Evolutionary conservation across 23 red algal genomes (phyloP), one percentile per base, ranked within the genome.

Genomic region (Agarophyton chilense): DNA sequence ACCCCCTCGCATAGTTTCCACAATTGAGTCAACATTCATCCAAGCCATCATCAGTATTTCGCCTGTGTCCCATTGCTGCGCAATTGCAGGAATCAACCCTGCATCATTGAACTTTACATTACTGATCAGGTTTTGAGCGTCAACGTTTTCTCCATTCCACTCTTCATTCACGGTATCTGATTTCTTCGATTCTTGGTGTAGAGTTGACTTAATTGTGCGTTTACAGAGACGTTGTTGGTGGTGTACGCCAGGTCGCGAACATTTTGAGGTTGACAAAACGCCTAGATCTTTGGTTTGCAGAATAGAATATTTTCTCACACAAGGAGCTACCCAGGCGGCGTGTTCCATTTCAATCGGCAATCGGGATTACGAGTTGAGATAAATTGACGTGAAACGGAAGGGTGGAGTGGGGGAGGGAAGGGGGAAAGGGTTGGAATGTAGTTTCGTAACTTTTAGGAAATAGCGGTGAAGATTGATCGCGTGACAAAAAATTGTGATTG

Each of bases 1-100:
- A 17, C 94, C 91, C 10, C 72, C 45, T 65, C 70, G 73, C 70
- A 99, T 81, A 42, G 97, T 99, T 28, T 88, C 89, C 14, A n/a
- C 18, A 18, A 99, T 76, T 24, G 97, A 93, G 35, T 87, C 93
- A 9, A 22, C 56, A 63, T 58, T 90, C 97, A 99, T 99, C 82
- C 89, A 99, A 28, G 97, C 97, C 79, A 99, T 79, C 90, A 99
- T 94, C 26, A 99, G 62, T 36, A 99, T 85, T 72, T 99, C 81
- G 16, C 79, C 55, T 0, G 89, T 94, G 77, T 95, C 89, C 67
- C 78, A 82, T 54, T 99, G 92, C 77, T 99, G 97, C 46, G 93
- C 88, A 79, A 99, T 90, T 5, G 91, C 97, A 10, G 93, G 90
- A 22, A 99, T 86, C 16, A 99, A 78, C 14, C 97, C 97, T 2